Evolutionary conservation across 768 basidiomycete genomes (phyloP), one percentile per base, ranked within the genome.

Genomic region (Boletus rubescentipes): DNA sequence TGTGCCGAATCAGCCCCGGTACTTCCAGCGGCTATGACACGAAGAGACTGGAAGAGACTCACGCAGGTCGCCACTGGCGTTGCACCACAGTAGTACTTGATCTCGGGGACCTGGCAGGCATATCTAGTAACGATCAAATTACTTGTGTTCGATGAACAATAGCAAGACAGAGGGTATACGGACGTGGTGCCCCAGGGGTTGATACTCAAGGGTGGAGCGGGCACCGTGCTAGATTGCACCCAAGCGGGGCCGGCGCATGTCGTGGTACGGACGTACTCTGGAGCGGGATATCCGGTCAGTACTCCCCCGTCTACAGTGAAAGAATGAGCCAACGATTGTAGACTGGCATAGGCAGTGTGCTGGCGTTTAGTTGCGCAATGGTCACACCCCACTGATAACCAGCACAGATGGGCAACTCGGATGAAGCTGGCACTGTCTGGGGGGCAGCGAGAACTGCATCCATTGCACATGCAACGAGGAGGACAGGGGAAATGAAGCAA

Each of bases 351-450:
- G 58, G n/a, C n/a, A n/a, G 51, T 12, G 32, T n/a, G 3, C 11
- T 36, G 6, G 9, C 23, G 14, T 32, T 15, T 14, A 65, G 12
- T 30, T 20, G 7, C 30, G 57, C 14, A 8, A 65, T 55, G 31
- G 21, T 57, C 16, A 62, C 63, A 7, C 61, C 59, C 59, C 57
- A 66, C 30, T n/a, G 4, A 35, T 57, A 53, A 12, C 59, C 63
- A 2, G 4, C 3, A 32, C 61, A 65, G 45, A 63, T 53, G 23
- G 30, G 9, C 11, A 26, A 6, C 6, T 26, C 26, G 26, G 26
- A 2, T 18, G 46, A 9, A 3, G 49, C 29, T 16, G 41, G 4
- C 16, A 9, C 18, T 11, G 37, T 18, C 15, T 41, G 51, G 3
- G 60, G 50, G n/a, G 41, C 45, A 39, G 50, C 41, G 14, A 47